Conservation (phyloP, 192 early-diverging fungal species). For the Coemansia sp. region DNA sequence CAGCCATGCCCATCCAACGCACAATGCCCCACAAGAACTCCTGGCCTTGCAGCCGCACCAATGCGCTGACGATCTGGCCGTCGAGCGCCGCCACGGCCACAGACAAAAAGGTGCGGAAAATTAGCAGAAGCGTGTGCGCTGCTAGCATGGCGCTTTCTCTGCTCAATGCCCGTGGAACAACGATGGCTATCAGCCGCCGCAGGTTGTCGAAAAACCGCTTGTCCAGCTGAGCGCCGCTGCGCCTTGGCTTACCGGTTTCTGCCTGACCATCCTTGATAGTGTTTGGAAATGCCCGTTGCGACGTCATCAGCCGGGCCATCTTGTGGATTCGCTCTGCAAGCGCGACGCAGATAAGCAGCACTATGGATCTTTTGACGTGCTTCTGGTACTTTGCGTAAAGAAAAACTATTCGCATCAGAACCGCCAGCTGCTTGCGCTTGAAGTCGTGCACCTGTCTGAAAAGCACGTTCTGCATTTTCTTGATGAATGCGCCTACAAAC, state of each 20-base stretch:
- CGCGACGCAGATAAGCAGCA: slow-evolving; percentile 26
- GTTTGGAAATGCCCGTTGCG: slow-evolving; percentile 15
- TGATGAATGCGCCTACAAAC: slow-evolving; percentile 29
- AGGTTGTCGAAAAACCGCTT: slow-evolving; percentile 65
- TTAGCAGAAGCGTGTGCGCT: slow-evolving; percentile 80
- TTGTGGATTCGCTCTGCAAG: slow-evolving; percentile 36
- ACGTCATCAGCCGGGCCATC: slow-evolving; percentile 30
- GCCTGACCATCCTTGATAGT: background rate
- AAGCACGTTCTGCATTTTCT: slow-evolving; percentile 32
- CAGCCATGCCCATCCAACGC: slow-evolving; percentile 90
- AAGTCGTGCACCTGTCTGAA: slow-evolving; percentile 30
- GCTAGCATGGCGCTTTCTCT: slow-evolving; percentile 86
- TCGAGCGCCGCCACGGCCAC: slow-evolving; percentile 79
- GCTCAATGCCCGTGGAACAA: slow-evolving; percentile 79
- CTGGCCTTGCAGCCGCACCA: slow-evolving; percentile 59
- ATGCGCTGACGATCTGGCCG: slow-evolving; percentile 74
- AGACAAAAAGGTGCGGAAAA: slow-evolving; percentile 87
- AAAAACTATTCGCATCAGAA: slow-evolving; percentile 25
- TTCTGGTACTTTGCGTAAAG: slow-evolving; percentile 44
- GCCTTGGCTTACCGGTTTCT: slow-evolving; percentile 4
- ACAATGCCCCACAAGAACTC: slow-evolving; percentile 83
- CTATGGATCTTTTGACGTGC: slow-evolving; percentile 33
- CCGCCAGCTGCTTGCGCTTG: slow-evolving; percentile 29
- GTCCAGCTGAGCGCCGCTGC: slow-evolving; percentile 37
- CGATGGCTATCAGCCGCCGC: slow-evolving; percentile 71